Evolutionary conservation across 495 filamentous ascomycete genomes (phyloP).

Genomic region (Diplogelasinospora grovesii): DNA sequence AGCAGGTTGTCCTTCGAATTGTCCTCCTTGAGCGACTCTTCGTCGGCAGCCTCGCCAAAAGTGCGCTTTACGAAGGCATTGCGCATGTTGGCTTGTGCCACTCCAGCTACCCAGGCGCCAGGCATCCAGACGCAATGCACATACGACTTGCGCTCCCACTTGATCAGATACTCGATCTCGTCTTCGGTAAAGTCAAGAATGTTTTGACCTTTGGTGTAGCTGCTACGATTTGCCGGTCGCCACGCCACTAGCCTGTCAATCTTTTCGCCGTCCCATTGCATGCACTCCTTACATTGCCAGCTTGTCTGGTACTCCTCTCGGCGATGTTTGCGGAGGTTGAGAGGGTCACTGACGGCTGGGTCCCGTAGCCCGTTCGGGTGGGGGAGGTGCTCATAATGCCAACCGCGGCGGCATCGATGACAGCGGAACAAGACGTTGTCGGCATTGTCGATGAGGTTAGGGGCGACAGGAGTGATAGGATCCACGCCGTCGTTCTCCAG

Average conservation of each 20-base stretch:
- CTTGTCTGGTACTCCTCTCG: slow-evolving; percentile 52
- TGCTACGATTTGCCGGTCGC: slow-evolving; percentile 56
- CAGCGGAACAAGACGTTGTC: slow-evolving; percentile 81
- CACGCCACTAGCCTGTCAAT: slow-evolving; percentile 76
- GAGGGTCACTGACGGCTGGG: slow-evolving; percentile 31
- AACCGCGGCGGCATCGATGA: slow-evolving; percentile 64
- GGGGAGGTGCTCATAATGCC: slow-evolving; percentile 76
- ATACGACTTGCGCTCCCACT: slow-evolving; percentile 76
- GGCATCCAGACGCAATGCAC: slow-evolving; percentile 76
- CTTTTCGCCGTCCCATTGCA: slow-evolving; percentile 44
- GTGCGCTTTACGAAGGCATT: slow-evolving; percentile 67
- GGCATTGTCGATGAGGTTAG: slow-evolving; percentile 61
- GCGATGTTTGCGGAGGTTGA: slow-evolving; percentile 31
- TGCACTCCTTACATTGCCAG: slow-evolving; percentile 75
- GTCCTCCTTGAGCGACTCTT: slow-evolving; percentile 10
- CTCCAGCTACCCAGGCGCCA: slow-evolving; percentile 84
- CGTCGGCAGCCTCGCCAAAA: slow-evolving; percentile 35
- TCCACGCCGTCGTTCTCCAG: slow-evolving; percentile 71
- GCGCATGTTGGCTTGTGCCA: slow-evolving; percentile 55
- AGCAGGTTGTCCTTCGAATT: slow-evolving; percentile 39
- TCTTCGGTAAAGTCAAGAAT: slow-evolving; percentile 52
- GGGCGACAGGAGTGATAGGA: slow-evolving; percentile 58
- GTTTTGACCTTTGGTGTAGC: slow-evolving; percentile 39
- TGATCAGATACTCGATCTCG: slow-evolving; percentile 83
- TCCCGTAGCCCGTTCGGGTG: slow-evolving; percentile 28